Evolutionary conservation across 2,329 filamentous ascomycete species (phyloP), one percentile per base, ranked within the genome.

Genomic region (Alternaria sp.): DNA sequence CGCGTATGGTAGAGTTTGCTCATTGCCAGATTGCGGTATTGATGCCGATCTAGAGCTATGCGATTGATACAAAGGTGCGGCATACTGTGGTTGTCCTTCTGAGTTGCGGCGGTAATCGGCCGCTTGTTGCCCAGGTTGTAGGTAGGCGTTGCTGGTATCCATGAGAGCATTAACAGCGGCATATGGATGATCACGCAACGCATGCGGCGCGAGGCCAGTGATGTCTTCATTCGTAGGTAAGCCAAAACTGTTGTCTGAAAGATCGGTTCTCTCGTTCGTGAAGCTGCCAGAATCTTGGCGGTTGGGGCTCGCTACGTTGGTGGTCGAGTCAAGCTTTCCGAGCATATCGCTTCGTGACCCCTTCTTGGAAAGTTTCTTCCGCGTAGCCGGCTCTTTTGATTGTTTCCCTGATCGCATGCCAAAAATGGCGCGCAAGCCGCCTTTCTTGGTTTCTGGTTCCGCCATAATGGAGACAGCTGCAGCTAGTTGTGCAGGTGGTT

Each of bases 271-370:
- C 50, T 67, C 64, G 33, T 64, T 66, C 10, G 64, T 70, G 30
- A 72, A 74, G 60, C 69, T 74, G 7, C 71, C 69, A 12, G 71
- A 74, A 46, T 73, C 69, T 63, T 73, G 71, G 43, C 71, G 71
- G 21, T 58, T 46, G 18, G 64, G 28, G 63, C 65, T 66, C 30
- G 60, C 43, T 21, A 60, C 65, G 41, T 53, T 60, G 28, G 55
- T 55, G 20, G 55, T 56, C 12, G 50, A 25, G 60, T 59, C 64
- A 66, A 60, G 63, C 56, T 55, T 66, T 58, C 58, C 64, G 28
- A 30, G 61, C 50, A 58, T 58, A 46, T 64, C 64, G 65, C 43
- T 65, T 25, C 55, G 50, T 44, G 69, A 72, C 15, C 63, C 65
- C 55, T 66, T 73, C 67, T 74, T 74, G 23, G 71, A 69, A 15